Base-by-base conservation (phyloP, 352 stramenopile genomes). In the Phytophthora syringae region DNA sequence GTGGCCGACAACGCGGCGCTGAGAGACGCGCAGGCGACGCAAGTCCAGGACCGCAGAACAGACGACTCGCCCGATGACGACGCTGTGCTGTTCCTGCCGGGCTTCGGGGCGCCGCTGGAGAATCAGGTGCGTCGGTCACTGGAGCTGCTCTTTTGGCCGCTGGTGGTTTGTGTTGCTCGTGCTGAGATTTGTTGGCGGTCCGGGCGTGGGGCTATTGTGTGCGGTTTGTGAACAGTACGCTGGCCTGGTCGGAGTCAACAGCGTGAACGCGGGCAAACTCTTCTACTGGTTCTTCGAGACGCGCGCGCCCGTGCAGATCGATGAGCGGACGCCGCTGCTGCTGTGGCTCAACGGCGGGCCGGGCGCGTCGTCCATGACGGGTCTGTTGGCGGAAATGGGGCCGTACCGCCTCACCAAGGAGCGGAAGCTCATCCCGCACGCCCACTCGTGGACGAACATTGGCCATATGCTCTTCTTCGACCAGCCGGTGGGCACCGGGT, bases 201-300 rank as follows among this genome's bases (percentile, higher is more conserved):
- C 48, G 22, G 78, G 50, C 42, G 47, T 78, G n/a, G 22, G 50
- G 66, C 50, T 74, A 63, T 69, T 70, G 65, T 78, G 60, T 76
- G 45, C 64, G 24, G 54, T 79, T 52, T 68, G 47, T 65, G 43
- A 65, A 67, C 52, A 92, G 86, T 94, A 88, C 67, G 83, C 86
- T 28, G 84, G 86, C 9, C 64, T 91, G 56, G 67, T 92, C 39
- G 78, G 61, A 36, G 86, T 92, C 30, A 92, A 92, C 68, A 64
- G 59, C 12, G 1, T 71, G 13, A 77, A 80, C 15, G 72, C 75
- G 18, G 86, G 86, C 20, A 87, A 82, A 39, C 43, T 94, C 7
- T 95, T 95, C 36, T 95, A 95, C 63, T 95, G 86, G 86, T 95
- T 95, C 64, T 92, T 95, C 61, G 84, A 93, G 69, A 78, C 84